A percentile compares a stretch with the other conserved stretches of the same genome.
phyloP scores from a whole-genome alignment of 169 alveolate species.

The Plasmodium gallinaceum region DNA sequence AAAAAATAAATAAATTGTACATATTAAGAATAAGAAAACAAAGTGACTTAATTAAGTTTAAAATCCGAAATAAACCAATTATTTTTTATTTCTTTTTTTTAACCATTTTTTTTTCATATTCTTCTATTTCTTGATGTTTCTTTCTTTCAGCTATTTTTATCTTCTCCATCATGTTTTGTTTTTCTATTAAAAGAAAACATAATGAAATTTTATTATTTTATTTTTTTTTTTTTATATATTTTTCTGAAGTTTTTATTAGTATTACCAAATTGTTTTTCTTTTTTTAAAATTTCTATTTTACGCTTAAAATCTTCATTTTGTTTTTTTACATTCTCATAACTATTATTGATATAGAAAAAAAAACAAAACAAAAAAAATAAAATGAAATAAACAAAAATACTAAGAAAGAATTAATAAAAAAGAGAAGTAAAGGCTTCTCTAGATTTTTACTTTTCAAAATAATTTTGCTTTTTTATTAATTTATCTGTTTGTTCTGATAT shows the following conservation, averaged over 20 bases:
- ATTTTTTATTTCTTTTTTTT: background rate
- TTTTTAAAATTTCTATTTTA: conserved; percentile 41
- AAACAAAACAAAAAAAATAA: too few species aligned
- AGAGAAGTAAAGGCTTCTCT: background rate
- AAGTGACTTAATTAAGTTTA: background rate
- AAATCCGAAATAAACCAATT: too few species aligned
- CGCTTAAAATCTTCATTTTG: conserved; percentile 52
- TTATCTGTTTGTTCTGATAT: conserved; percentile 64
- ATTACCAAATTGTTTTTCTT: conserved; percentile 58
- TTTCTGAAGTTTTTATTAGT: background rate
- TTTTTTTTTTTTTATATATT: background rate
- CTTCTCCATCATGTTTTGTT: conserved; percentile 39
- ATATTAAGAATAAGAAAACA: conserved; percentile 8
- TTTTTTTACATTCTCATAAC: conserved; percentile 31
- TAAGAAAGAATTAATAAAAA: background rate
- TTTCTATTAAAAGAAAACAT: conserved; percentile 10
- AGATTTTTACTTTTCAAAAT: conserved; percentile 36
- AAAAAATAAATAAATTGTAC: background rate
- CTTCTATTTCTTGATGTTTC: conserved; percentile 23
- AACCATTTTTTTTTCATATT: conserved; percentile 39
- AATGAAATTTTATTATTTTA: background rate
- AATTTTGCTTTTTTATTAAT: conserved; percentile 50
- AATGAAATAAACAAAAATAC: background rate
- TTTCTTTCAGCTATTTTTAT: conserved; percentile 35
- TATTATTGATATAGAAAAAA: background rate